Evolutionary conservation across 352 stramenopile genomes (phyloP).

Genomic region (Sclerospora graminicola): DNA sequence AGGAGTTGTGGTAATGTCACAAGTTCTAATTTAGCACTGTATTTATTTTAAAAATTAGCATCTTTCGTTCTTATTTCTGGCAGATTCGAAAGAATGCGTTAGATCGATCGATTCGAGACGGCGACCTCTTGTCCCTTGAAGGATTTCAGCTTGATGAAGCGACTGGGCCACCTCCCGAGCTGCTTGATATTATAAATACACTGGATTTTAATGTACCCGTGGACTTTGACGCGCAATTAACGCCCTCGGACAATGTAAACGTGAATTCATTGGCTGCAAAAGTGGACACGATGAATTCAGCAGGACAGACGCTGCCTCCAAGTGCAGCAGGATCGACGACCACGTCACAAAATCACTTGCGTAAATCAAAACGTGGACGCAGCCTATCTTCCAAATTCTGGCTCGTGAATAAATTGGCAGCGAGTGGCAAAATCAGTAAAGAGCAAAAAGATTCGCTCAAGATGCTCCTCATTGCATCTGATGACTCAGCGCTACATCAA

Average conservation of each 20-base stretch:
- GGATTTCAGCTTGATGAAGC: conserved; percentile 37
- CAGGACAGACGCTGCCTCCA: conserved; percentile 5
- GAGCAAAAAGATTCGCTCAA: conserved; percentile 79
- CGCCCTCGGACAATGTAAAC: conserved; percentile 16
- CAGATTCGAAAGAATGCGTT: conserved; percentile 61
- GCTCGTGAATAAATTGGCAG: conserved; percentile 76
- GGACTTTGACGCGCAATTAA: conserved; percentile 19
- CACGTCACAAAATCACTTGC: conserved; percentile 11
- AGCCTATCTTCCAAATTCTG: conserved; percentile 81
- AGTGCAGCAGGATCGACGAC: neutral
- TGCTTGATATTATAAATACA: conserved; percentile 62
- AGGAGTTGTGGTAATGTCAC: conserved; percentile 41
- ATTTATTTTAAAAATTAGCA: neutral
- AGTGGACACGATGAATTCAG: conserved; percentile 10
- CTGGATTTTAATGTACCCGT: conserved; percentile 47
- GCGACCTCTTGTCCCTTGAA: conserved; percentile 64
- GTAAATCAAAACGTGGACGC: conserved; percentile 55
- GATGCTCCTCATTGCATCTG: conserved; percentile 65
- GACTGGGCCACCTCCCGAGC: conserved; percentile 41
- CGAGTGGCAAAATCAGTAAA: conserved; percentile 69
- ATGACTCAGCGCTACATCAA: conserved; percentile 57
- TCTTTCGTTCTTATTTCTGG: neutral
- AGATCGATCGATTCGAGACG: conserved; percentile 74
- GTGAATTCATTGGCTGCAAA: conserved; percentile 1
- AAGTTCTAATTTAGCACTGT: neutral